Conservation (phyloP, 2,329 filamentous ascomycete species). For the Cephalotrichum gorgonifer region DNA sequence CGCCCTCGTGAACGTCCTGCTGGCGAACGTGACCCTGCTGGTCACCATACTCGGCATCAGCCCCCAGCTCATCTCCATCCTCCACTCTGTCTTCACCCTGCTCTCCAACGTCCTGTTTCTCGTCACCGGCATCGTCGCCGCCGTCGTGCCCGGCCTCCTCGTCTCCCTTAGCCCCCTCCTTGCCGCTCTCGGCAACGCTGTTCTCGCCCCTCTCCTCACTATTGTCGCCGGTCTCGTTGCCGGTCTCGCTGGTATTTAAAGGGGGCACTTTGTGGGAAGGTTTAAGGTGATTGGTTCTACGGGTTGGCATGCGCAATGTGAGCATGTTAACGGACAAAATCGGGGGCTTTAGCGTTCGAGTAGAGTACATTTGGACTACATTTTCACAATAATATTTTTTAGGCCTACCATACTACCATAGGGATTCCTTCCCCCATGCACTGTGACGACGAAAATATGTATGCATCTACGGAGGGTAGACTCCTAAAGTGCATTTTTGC, state of each 20-base stretch:
- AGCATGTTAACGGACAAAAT: too few species aligned
- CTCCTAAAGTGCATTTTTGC: too few species aligned
- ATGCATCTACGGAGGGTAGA: too few species aligned
- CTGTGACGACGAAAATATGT: too few species aligned
- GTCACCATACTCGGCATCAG: slow-evolving; percentile 14
- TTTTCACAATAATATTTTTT: too few species aligned
- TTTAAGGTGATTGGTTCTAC: too few species aligned
- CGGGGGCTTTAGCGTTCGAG: too few species aligned
- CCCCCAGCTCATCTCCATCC: slow-evolving; percentile 14
- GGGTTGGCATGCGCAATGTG: too few species aligned
- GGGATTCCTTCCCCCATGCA: too few species aligned
- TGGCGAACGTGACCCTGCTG: slow-evolving; percentile 14
- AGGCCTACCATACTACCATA: too few species aligned
- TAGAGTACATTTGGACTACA: too few species aligned
- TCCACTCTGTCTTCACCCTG: slow-evolving; percentile 16
- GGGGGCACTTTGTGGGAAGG: too few species aligned
- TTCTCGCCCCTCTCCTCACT: slow-evolving; percentile 17
- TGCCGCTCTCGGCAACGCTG: slow-evolving; percentile 12
- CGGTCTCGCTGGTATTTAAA: slow-evolving; percentile 7
- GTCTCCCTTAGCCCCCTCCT: slow-evolving; percentile 16
- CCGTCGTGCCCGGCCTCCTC: slow-evolving; percentile 14
- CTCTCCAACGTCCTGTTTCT: slow-evolving; percentile 14
- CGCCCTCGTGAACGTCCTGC: slow-evolving; percentile 11
- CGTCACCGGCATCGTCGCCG: slow-evolving; percentile 13
- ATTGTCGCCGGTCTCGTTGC: slow-evolving; percentile 14